These are phyloP conservation scores for Lentinula detonsa DNA, from an alignment of 768 basidiomycete genomes.

Conservation along the genomic window DNA sequence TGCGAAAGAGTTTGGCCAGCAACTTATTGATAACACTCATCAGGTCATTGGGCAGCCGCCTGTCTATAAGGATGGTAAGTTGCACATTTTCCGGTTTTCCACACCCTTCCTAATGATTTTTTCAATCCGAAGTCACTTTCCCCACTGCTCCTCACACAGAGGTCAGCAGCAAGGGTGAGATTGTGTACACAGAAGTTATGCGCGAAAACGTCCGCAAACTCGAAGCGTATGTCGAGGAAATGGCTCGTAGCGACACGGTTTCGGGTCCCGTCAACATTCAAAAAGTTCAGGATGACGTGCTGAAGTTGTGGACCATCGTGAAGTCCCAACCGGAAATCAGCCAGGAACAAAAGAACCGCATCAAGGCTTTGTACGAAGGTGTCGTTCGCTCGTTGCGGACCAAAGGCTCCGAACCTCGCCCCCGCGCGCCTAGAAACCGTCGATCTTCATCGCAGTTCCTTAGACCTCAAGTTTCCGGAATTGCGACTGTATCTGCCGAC, in stretches of 20 bases:
- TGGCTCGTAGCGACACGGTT: slow-evolving; percentile 92
- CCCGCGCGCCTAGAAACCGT: slow-evolving; percentile 60
- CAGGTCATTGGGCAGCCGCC: slow-evolving; percentile 83
- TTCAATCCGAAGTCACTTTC: slow-evolving; percentile 69
- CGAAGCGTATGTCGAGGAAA: slow-evolving; percentile 96
- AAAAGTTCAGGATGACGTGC: slow-evolving; percentile 95
- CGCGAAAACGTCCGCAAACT: slow-evolving; percentile 96
- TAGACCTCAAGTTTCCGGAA: slow-evolving; percentile 76
- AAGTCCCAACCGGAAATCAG: slow-evolving; percentile 97
- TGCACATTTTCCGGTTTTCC: not conserved
- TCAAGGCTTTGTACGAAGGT: slow-evolving; percentile 93
- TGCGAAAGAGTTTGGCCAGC: slow-evolving; percentile 97
- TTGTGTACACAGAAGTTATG: slow-evolving; percentile 91
- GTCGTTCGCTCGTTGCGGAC: slow-evolving; percentile 84
- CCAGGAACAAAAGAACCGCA: slow-evolving; percentile 92
- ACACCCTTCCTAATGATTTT: slow-evolving; percentile 7
- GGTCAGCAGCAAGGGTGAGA: slow-evolving; percentile 90
- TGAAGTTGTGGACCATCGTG: slow-evolving; percentile 96
- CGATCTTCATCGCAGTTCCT: slow-evolving; percentile 97
- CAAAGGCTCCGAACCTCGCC: slow-evolving; percentile 61
- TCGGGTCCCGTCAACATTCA: slow-evolving; percentile 84
- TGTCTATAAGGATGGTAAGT: slow-evolving; percentile 90
- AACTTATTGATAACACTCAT: slow-evolving; percentile 88
- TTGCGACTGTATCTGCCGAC: slow-evolving; percentile 71
- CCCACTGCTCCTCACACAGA: slow-evolving; percentile 96